phyloP scores from a whole-genome alignment of 2,329 filamentous ascomycete species.

The Colletotrichum sp. region DNA sequence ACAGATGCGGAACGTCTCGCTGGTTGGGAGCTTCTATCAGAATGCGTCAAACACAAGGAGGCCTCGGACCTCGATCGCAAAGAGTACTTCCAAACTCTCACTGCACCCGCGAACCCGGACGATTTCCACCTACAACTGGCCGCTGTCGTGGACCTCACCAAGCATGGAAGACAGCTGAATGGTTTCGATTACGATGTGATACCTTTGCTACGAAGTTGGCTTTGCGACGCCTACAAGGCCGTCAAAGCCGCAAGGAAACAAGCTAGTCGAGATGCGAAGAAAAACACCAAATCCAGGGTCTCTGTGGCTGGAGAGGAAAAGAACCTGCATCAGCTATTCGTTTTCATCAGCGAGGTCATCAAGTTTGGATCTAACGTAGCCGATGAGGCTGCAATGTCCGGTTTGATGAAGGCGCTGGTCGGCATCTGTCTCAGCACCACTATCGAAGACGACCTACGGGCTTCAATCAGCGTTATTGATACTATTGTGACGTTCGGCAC shows the following conservation, averaged over 20 bases:
- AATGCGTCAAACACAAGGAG: conserved; percentile 66
- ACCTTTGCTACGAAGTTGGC: conserved; percentile 66
- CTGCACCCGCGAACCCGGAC: conserved; percentile 58
- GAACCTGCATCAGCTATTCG: conserved; percentile 68
- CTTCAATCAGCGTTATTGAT: conserved; percentile 72
- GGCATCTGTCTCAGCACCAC: conserved; percentile 73
- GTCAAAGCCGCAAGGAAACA: conserved; percentile 57
- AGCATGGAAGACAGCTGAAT: conserved; percentile 64
- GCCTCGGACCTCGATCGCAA: conserved; percentile 71
- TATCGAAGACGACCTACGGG: conserved; percentile 66
- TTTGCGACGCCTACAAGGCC: conserved; percentile 59
- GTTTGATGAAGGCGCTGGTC: conserved; percentile 67
- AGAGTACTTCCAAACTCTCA: conserved; percentile 69
- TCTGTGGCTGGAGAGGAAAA: conserved; percentile 59
- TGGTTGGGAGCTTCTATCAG: conserved; percentile 70
- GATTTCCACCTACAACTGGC: conserved; percentile 72
- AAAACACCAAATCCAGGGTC: conserved; percentile 41
- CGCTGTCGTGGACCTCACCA: conserved; percentile 66
- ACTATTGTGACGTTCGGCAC: conserved; percentile 75
- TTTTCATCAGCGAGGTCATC: conserved; percentile 70
- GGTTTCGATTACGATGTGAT: conserved; percentile 73
- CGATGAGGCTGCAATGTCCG: conserved; percentile 64
- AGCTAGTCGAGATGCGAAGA: conserved; percentile 44
- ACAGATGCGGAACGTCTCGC: conserved; percentile 57
- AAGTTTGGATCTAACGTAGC: conserved; percentile 78